Conservation (phyloP, 2,329 filamentous ascomycete species). For the Rutstroemia sp. region DNA sequence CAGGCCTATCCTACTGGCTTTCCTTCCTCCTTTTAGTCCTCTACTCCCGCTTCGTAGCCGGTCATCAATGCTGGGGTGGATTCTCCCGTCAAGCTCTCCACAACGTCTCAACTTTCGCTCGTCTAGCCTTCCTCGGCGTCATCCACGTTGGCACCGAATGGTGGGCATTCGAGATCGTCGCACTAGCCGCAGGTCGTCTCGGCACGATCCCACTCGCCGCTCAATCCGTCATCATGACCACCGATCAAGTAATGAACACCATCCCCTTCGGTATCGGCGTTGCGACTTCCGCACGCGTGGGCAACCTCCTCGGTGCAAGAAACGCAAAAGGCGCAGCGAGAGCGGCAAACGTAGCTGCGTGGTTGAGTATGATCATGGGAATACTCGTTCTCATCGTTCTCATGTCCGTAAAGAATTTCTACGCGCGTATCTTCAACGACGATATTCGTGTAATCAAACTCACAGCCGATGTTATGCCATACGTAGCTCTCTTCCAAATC, state of each 20-base stretch:
- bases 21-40: constrained; percentile 70
- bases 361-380: constrained; percentile 65
- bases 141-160: constrained; percentile 85
- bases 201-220: constrained; percentile 75
- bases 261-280: constrained; percentile 84
- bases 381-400: constrained; percentile 58
- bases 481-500: constrained; percentile 83
- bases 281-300: constrained; percentile 68
- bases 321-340: constrained; percentile 58
- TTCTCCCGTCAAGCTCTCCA: constrained; percentile 55
- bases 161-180: constrained; percentile 93
- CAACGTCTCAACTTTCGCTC: constrained; percentile 63
- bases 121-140: constrained; percentile 67
- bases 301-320: constrained; percentile 68
- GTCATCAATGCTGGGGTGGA: constrained; percentile 74
- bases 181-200: constrained; percentile 70
- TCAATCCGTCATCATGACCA: constrained; percentile 85
- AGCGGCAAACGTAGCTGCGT: constrained; percentile 68
- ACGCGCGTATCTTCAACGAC: constrained; percentile 75
- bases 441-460: constrained; percentile 64
- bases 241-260: constrained; percentile 71
- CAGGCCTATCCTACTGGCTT: constrained; percentile 78
- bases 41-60: constrained; percentile 64
- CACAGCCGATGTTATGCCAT: constrained; percentile 73
- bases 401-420: constrained; percentile 63